A percentile compares a stretch with the other conserved stretches of the same genome.
phyloP scores from a whole-genome alignment of 2,329 filamentous ascomycete genomes.

The Penicillium concentricum region DNA sequence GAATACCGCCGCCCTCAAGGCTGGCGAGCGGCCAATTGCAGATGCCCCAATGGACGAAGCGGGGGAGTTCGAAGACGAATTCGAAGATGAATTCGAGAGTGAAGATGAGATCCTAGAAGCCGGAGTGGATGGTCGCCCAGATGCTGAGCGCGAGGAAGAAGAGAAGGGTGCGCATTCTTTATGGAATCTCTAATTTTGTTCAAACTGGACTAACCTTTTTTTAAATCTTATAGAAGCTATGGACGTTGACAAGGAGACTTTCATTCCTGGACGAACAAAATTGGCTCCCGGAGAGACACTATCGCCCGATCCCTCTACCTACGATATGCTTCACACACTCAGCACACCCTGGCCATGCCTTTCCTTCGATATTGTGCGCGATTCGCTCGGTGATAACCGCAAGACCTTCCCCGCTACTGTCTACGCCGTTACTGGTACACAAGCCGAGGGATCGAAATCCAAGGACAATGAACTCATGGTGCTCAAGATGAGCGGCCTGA shows the following conservation, averaged over 20 bases:
- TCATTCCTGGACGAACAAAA: constrained; percentile 92
- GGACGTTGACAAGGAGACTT: constrained; percentile 91
- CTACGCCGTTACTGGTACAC: constrained; percentile 92
- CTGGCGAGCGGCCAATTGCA: constrained; percentile 58
- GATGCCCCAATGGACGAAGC: constrained; percentile 52
- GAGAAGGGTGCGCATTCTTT: constrained; percentile 57
- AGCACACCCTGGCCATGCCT: constrained; percentile 96
- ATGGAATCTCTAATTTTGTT: not conserved
- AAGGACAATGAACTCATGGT: constrained; percentile 93
- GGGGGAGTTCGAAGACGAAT: constrained; percentile 72
- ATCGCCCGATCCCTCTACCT: constrained; percentile 87
- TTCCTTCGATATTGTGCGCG: constrained; percentile 88
- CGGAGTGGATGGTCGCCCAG: constrained; percentile 86
- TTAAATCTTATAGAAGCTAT: constrained; percentile 61
- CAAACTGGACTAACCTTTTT: constrained; percentile 1
- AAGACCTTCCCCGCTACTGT: constrained; percentile 93
- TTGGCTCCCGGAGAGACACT: constrained; percentile 88
- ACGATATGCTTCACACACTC: constrained; percentile 94
- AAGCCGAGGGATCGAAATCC: constrained; percentile 72
- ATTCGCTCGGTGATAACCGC: constrained; percentile 81
- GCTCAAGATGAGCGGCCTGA: constrained; percentile 91
- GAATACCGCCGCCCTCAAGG: constrained; percentile 58
- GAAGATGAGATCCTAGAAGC: constrained; percentile 92
- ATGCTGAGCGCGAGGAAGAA: constrained; percentile 90
- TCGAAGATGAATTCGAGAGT: constrained; percentile 94